Base-by-base conservation (phyloP, 371 early-diverging fungal genomes). In the Phascolomyces articulosus region DNA sequence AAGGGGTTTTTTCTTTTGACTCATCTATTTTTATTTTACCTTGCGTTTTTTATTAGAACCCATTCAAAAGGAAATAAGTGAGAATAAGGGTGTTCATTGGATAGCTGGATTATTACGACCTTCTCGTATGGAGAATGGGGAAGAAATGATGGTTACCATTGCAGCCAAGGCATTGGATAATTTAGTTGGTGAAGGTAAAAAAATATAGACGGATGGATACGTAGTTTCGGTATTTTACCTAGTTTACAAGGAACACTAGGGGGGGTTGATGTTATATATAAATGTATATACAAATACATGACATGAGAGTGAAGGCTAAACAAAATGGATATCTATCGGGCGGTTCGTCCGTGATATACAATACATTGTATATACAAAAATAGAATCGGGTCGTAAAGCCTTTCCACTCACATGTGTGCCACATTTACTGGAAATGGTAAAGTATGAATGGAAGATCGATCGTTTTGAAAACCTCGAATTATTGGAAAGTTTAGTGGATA, bases 31-130 rank as follows among this genome's bases (percentile, higher is more conserved):
- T 38, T 29, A 3, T n/a, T n/a, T n/a, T n/a, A n/a, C n/a, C n/a
- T n/a, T n/a, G n/a, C n/a, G n/a, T n/a, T 34, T 9, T 41, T 47
- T 6, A 4, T 2, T 15, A 55, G n/a, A 41, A 27, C 40, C 26
- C 0, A 34, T 44, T 7, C 54, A 44, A 54, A 47, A 41, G 16
- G 31, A 24, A 34, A 26, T 62, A 60, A 13, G 40, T 40, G 38
- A 49, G 34, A 55, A 48, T 40, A 84, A 69, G 15, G 80, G 75
- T 16, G 73, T 80, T 20, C 64, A 70, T 26, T 56, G 63, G 7
- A 62, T 87, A 29, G 47, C 77, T 15, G 60, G 70, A 8, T 62
- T 85, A 27, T 44, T 87, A 4, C 48, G 75, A n/a, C 66, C 77
- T 9, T 69, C 66, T 10, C 60, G 66, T 40, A 71, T 83, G 60